Evolutionary conservation across 495 filamentous ascomycete species (phyloP).

Genomic region (Trichoderma reesei): DNA sequence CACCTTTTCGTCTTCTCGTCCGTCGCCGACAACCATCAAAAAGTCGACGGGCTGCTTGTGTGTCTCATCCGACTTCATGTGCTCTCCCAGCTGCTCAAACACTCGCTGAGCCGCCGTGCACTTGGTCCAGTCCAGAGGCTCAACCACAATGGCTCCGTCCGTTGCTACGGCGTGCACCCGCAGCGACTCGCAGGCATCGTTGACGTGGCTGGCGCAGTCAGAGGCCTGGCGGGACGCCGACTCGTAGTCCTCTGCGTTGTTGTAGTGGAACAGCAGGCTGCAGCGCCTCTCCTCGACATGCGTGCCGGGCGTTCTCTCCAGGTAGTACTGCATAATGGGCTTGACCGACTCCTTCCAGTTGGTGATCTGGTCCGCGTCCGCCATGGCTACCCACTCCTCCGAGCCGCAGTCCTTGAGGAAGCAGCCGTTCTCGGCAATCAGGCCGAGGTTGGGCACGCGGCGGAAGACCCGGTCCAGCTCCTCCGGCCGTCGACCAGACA

Average conservation of each 20-base stretch:
- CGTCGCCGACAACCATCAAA: conserved; percentile 76
- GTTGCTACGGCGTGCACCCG: conserved; percentile 76
- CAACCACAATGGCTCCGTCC: conserved; percentile 66
- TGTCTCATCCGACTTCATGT: conserved; percentile 26
- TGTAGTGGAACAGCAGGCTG: conserved; percentile 80
- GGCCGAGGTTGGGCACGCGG: conserved; percentile 63
- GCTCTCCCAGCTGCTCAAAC: conserved; percentile 47
- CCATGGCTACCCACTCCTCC: conserved; percentile 62
- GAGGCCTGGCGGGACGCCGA: conserved; percentile 66
- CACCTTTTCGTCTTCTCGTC: conserved; percentile 83
- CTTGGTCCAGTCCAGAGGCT: conserved; percentile 75
- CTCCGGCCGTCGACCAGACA: conserved; percentile 76
- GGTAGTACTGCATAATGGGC: conserved; percentile 74
- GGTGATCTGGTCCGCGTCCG: conserved; percentile 53
- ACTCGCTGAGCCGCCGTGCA: conserved; percentile 64
- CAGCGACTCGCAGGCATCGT: conserved; percentile 76
- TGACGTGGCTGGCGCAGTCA: conserved; percentile 86
- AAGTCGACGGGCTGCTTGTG: conserved; percentile 58
- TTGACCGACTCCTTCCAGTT: conserved; percentile 70
- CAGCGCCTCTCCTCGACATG: conserved; percentile 80
- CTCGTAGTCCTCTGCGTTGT: conserved; percentile 63
- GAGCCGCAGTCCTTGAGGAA: conserved; percentile 65
- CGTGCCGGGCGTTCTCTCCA: conserved; percentile 76
- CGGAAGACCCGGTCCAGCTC: conserved; percentile 81
- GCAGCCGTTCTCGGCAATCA: conserved; percentile 90